These are phyloP conservation scores for Apostasia ramifera DNA, from an alignment of 106 monocot species.

Conservation along the genomic window DNA sequence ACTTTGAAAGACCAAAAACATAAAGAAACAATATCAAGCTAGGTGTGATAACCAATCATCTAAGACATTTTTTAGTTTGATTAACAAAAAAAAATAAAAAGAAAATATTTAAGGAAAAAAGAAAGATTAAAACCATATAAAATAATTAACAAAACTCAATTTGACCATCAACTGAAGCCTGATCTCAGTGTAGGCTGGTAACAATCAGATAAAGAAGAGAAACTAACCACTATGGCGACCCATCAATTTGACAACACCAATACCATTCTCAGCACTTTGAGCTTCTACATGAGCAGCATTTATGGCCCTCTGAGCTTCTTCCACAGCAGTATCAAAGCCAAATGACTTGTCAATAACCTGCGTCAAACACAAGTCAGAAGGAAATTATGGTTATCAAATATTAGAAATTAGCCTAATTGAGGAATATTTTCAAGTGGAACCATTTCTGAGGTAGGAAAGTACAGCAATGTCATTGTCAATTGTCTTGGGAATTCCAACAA, in stretches of 20 bases:
- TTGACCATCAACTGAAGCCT: background rate
- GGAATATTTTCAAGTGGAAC: background rate
- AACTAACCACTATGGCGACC: constrained; percentile 33
- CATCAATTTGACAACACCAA: constrained; percentile 33
- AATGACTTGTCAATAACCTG: constrained; percentile 39
- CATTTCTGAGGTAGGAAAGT: background rate
- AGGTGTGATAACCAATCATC: too few species aligned
- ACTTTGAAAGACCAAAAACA: too few species aligned
- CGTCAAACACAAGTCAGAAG: background rate
- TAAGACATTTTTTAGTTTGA: too few species aligned
- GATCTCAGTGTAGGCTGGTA: background rate
- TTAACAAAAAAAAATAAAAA: background rate
- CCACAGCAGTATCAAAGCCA: constrained; percentile 35
- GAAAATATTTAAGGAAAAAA: too few species aligned
- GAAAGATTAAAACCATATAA: background rate
- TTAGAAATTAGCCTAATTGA: background rate
- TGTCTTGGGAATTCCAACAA: constrained; percentile 16
- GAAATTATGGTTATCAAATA: constrained; percentile 1
- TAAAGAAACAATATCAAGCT: too few species aligned
- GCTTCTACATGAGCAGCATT: constrained; percentile 36
- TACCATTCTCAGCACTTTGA: constrained; percentile 27
- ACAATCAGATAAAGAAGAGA: background rate
- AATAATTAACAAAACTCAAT: background rate
- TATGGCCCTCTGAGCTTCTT: constrained; percentile 34
- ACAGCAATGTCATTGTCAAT: constrained; percentile 17